phyloP scores from a whole-genome alignment of 306 rosid genomes.

The Lathyrus tuberosus region DNA sequence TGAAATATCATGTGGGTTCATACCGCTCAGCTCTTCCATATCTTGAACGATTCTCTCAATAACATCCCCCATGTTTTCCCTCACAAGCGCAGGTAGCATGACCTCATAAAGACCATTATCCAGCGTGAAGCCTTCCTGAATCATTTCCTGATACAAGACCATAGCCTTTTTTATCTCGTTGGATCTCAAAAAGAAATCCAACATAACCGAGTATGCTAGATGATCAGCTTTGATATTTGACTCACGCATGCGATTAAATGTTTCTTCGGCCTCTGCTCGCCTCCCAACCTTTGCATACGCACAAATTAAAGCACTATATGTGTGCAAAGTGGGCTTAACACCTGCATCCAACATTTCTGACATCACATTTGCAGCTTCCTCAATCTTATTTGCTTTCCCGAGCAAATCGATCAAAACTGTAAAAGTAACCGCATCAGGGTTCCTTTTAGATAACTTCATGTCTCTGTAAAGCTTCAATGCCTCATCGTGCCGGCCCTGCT shows the following conservation, averaged over 20 bases:
- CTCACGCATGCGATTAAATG: constrained; percentile 73
- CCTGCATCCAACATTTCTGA: constrained; percentile 88
- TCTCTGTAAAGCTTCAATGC: constrained; percentile 78
- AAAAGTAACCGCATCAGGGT: constrained; percentile 82
- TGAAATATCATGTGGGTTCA: constrained; percentile 78
- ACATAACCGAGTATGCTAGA: constrained; percentile 84
- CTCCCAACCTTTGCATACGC: constrained; percentile 85
- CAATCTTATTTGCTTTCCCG: constrained; percentile 84
- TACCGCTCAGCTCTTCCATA: constrained; percentile 65
- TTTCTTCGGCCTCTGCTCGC: constrained; percentile 73
- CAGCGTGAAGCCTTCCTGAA: constrained; percentile 58
- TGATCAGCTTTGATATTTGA: constrained; percentile 83
- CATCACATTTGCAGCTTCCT: constrained; percentile 78
- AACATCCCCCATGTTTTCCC: constrained; percentile 63
- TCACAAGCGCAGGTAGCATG: constrained; percentile 66
- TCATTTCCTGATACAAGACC: constrained; percentile 70
- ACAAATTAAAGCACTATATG: constrained; percentile 89
- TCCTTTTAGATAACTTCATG: constrained; percentile 72
- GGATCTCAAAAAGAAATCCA: constrained; percentile 76
- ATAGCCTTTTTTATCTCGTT: constrained; percentile 76
- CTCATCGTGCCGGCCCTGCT: constrained; percentile 72
- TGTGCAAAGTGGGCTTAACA: constrained; percentile 82
- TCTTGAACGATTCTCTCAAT: constrained; percentile 67
- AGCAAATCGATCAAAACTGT: constrained; percentile 89
- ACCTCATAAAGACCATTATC: constrained; percentile 71